Conservation (phyloP, 2,329 filamentous ascomycete genomes). For the Neofusicoccum sp. region DNA sequence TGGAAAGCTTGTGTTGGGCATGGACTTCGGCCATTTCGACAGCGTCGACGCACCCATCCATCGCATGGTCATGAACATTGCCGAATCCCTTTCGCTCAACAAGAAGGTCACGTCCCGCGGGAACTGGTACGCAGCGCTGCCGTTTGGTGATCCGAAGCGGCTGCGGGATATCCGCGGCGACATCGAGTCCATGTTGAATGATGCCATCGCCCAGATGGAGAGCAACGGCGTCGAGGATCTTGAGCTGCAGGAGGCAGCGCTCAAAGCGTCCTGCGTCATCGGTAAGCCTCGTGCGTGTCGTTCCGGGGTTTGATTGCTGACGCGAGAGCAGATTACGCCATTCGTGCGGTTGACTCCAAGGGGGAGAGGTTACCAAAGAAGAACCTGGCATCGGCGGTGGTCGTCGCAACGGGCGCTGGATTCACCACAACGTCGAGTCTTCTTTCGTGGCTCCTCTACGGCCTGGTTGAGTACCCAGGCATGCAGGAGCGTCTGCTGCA, state of each 20-base stretch:
- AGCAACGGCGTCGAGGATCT: constrained; percentile 29
- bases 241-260: constrained; percentile 37
- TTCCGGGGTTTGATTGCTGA: constrained; percentile 25
- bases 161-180: constrained; percentile 33
- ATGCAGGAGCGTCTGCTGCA: constrained; percentile 59
- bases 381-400: constrained; percentile 42
- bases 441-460: constrained; percentile 59
- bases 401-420: constrained; percentile 57
- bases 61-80: constrained; percentile 53
- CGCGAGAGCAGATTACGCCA: constrained; percentile 43
- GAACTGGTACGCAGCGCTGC: constrained; percentile 56
- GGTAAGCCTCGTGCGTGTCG: constrained; percentile 5
- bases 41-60: constrained; percentile 48
- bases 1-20: constrained; percentile 44
- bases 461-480: constrained; percentile 53
- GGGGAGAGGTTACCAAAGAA: constrained; percentile 54
- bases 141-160: constrained; percentile 56
- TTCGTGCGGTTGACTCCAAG: constrained; percentile 54
- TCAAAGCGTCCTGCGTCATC: constrained; percentile 32
- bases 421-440: constrained; percentile 61
- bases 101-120: constrained; percentile 58
- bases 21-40: constrained; percentile 48
- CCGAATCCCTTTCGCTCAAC: constrained; percentile 53
- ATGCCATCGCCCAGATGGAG: constrained; percentile 21
- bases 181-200: constrained; percentile 23